Evolutionary conservation across 495 filamentous ascomycete species (phyloP), one percentile per base, ranked within the genome.

Genomic region (Aspergillus coremiiformis): DNA sequence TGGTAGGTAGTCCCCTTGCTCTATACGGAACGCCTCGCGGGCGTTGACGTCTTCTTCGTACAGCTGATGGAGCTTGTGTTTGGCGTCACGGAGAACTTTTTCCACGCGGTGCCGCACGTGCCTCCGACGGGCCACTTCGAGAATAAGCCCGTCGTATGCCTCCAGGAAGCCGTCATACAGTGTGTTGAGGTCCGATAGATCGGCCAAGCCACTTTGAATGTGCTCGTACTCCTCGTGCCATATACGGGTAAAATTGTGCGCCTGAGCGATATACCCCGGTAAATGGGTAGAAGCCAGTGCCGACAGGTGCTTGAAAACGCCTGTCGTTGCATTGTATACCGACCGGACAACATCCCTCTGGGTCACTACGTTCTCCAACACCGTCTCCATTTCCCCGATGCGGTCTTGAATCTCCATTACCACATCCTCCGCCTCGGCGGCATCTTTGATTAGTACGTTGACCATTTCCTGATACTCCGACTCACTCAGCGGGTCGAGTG

Each of bases 391-490:
- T 27, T 86, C 81, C 7, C 76, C 74, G 19, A 88, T 80, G 39
- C 80, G 81, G 50, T 89, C 84, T 52, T 85, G 79, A 44, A 98
- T 83, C 57, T 98, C 93, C 48, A 75, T 68, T 2, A 95, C 84
- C 12, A 96, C 93, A 57, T 94, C 93, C 9, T 95, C 89, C 1
- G 96, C 89, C 59, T 95, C 85, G 4, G 74, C 73, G 4, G 93
- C 87, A 64, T 98, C 93, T 49, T 87, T 85, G 30, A 84, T 72
- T 21, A 98, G 78, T 0, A 98, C 86, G 24, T 76, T 74, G 5
- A 97, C 74, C 82, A 97, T 89, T 51, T 96, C 89, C 32, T 74
- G 74, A 26, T 89, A 83, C 54, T 95, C 89, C 46, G 83, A 79
- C 2, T 85, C 78, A 3, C 79, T 84, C 44, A 96, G 79, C 6